Evolutionary conservation across 345 rosid species (phyloP), one percentile per base, ranked within the genome.

Genomic region (Toxicodendron radicans): DNA sequence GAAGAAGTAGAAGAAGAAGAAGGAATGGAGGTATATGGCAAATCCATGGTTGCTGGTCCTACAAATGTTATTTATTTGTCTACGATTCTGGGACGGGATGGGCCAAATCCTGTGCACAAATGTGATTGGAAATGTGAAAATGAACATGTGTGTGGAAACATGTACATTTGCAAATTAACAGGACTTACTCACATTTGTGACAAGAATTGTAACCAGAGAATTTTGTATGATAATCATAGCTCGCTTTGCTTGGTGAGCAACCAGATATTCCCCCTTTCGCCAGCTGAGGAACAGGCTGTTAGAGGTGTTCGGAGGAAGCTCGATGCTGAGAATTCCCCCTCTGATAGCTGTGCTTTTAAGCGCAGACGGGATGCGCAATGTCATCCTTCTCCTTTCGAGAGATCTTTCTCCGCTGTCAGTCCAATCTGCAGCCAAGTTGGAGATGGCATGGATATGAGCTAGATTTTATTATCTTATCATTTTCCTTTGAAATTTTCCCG

Each of bases 201-300:
- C 97, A 93, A 93, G 94, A 93, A 95, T 78, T 95, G 99, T 86
- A 79, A 95, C 87, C 99, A 93, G 96, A 61, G 98, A 82, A 95
- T 95, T 80, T 79, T 95, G 84, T 95, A 93, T 79, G 99, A 95
- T 85, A 95, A 95, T 76, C 97, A 93, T 76, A 90, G 82, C 81
- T 95, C 96, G 61, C 73, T 95, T 71, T 95, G 99, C 91, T 93
- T 91, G 18, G 99, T 90, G 9, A 95, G 99, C 57, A 76, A 96
- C 71, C 82, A 81, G 83, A 72, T 95, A 65, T 91, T 90, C 78
- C 98, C 98, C 68, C 91, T 95, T 62, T 77, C 98, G 0, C 81
- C 78, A 7, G 80, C 74, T 27, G 99, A 93, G 88, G 93, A 93
- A 70, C 99, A 91, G 82, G 99, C 97, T 10, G 96, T 95, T 67